Conservation (phyloP, 1,284 basidiomycete species). For the Pyrrhoderma lamaoense region DNA sequence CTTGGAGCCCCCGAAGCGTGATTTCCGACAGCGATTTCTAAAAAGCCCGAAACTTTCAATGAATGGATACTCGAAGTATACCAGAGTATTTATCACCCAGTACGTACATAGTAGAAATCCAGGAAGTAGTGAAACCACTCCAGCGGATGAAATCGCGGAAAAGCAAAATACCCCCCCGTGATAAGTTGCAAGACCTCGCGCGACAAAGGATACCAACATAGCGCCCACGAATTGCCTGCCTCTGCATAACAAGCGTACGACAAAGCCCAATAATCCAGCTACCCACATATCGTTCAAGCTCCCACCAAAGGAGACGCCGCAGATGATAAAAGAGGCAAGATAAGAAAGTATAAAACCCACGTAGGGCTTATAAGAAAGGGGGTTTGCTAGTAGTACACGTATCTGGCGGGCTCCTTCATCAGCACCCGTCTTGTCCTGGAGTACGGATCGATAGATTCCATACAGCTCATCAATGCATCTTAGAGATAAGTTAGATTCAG, state of each 20-base stretch:
- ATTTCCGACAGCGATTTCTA: conserved; percentile 84
- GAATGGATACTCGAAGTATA: conserved; percentile 5
- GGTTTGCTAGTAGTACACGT: neutral
- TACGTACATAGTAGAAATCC: conserved; percentile 74
- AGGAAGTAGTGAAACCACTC: conserved; percentile 76
- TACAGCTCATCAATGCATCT: neutral
- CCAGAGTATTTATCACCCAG: conserved; percentile 2
- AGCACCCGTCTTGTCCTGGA: neutral
- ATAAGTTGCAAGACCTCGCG: neutral
- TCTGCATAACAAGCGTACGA: neutral
- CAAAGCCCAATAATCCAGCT: neutral
- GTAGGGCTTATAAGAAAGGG: neutral
- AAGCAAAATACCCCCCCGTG: conserved; percentile 60
- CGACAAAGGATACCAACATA: neutral
- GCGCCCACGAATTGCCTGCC: neutral
- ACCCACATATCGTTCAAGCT: neutral
- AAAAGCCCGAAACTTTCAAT: conserved; percentile 68
- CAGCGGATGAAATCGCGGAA: conserved; percentile 76
- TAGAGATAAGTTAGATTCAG: neutral
- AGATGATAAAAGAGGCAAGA: neutral
- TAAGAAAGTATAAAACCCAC: neutral
- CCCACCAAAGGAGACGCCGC: neutral
- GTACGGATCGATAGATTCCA: neutral
- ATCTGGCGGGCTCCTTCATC: neutral
- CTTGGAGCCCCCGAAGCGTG: conserved; percentile 14